Conservation (phyloP, 306 rosid species). For the Malus sieversii region DNA sequence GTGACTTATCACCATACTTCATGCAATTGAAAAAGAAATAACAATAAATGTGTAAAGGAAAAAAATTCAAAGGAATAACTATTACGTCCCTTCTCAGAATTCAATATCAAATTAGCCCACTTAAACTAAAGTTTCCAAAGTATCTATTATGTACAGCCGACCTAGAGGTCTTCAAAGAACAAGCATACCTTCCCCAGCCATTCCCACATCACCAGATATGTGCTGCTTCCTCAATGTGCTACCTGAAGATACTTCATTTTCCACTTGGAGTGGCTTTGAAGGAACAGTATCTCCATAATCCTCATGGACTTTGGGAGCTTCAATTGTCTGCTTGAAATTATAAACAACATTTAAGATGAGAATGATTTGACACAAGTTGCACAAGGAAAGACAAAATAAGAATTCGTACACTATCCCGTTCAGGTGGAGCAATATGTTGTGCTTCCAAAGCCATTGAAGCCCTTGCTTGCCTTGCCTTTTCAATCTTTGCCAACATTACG, state of each 20-base stretch:
- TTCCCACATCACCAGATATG: slow-evolving; percentile 31
- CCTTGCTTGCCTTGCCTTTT: slow-evolving; percentile 78
- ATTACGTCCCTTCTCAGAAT: no score
- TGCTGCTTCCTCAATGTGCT: slow-evolving; percentile 43
- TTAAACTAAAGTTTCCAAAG: background rate
- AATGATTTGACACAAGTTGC: background rate
- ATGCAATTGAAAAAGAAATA: no score
- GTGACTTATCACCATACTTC: no score
- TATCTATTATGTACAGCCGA: background rate
- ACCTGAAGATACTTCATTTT: slow-evolving; percentile 35
- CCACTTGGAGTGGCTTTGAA: slow-evolving; percentile 44
- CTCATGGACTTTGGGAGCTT: slow-evolving; percentile 44
- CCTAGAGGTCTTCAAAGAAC: background rate
- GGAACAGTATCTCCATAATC: slow-evolving; percentile 89
- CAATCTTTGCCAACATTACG: slow-evolving; percentile 73
- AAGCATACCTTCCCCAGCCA: slow-evolving; percentile 57
- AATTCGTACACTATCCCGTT: slow-evolving; percentile 47
- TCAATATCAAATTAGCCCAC: no score
- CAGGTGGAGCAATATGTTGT: slow-evolving; percentile 47
- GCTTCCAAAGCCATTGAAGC: slow-evolving; percentile 74
- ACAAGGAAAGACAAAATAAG: background rate
- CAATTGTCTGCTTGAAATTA: slow-evolving; percentile 43
- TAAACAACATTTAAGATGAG: slow-evolving; percentile 5
- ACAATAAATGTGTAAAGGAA: no score
- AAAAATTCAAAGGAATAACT: no score